Evolutionary conservation across 345 rosid genomes (phyloP).

Genomic region (Sisymbrium altissimum): DNA sequence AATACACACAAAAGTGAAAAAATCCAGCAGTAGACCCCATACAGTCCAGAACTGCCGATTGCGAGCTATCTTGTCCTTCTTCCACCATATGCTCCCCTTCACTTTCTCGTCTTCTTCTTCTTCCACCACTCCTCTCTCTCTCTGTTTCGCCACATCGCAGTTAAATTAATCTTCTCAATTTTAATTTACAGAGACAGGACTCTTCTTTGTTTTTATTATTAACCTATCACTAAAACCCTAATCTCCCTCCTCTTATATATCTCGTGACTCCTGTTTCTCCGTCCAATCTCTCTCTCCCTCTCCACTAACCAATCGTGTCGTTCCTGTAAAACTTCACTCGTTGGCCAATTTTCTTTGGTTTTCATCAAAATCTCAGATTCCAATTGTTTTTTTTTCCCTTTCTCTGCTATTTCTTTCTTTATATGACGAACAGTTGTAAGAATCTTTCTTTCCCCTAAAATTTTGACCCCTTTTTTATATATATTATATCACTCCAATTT

Average conservation of each 20-base stretch:
- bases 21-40: conserved; percentile 36
- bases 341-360: conserved; percentile 6
- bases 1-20: conserved; percentile 3
- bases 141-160: neutral
- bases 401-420: conserved; percentile 3
- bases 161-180: neutral
- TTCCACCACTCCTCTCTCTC: conserved; percentile 6
- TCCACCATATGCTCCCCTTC: conserved; percentile 40
- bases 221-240: conserved; percentile 21
- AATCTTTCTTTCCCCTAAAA: conserved; percentile 9
- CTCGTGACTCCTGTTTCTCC: conserved; percentile 33
- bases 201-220: neutral
- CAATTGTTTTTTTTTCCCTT: conserved; percentile 3
- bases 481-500: conserved; percentile 7
- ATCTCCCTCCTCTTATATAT: conserved; percentile 22
- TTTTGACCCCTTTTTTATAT: conserved; percentile 44
- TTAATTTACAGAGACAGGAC: conserved; percentile 6
- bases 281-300: conserved; percentile 18
- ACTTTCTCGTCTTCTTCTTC: conserved; percentile 29
- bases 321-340: conserved; percentile 28
- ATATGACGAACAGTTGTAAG: conserved; percentile 18
- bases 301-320: conserved; percentile 10
- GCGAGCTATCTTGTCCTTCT: conserved; percentile 44
- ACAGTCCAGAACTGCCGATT: conserved; percentile 31
- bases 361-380: conserved; percentile 5